Base-by-base conservation (phyloP, 768 basidiomycete genomes). In the Gelatoporia subvermispora region DNA sequence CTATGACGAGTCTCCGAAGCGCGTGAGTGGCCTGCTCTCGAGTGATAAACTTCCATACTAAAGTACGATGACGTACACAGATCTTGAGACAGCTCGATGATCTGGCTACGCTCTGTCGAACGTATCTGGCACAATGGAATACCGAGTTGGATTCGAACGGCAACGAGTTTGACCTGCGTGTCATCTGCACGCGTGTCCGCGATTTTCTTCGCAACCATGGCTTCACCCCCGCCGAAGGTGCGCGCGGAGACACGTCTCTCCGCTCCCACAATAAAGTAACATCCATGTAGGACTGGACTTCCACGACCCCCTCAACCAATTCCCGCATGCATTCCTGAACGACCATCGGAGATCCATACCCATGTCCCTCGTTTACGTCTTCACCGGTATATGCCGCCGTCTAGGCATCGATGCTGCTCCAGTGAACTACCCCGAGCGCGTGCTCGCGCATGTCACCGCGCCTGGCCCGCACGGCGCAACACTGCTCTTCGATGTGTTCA, bases 281-380 rank as follows among this genome's bases (percentile, higher is more conserved):
- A 15, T 40, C 28, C 31, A 23, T 37, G 21, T 51, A 76, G 75
- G 61, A 3, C 37, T 58, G n/a, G 58, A 57, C 13, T 80, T 76
- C 55, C 64, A 70, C 45, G 53, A 69, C 28, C 65, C 79, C n/a
- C 58, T 68, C 43, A 77, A 80, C 51, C 74, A 76, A 41, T 83
- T 82, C 52, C 82, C 84, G 16, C 82, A 84, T 53, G 59, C 66
- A 46, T 81, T 83, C 56, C 69, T 85, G 18, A 68, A 67, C 1
- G 69, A 71, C 1, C 65, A 75, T 55, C 78, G 70, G 48, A 61
- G 62, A 20, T 75, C 79, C 0, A 72, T 85, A 38, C 82, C 83
- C 0, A 75, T 85, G 41, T 80, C 79, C 10, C 66, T 85, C 37
- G 75, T 76, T 35, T 80, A 78, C 62, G 58, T 82, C 20, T 85